phyloP scores from a whole-genome alignment of 192 early-diverging fungal genomes.

The Podila epicladia region DNA sequence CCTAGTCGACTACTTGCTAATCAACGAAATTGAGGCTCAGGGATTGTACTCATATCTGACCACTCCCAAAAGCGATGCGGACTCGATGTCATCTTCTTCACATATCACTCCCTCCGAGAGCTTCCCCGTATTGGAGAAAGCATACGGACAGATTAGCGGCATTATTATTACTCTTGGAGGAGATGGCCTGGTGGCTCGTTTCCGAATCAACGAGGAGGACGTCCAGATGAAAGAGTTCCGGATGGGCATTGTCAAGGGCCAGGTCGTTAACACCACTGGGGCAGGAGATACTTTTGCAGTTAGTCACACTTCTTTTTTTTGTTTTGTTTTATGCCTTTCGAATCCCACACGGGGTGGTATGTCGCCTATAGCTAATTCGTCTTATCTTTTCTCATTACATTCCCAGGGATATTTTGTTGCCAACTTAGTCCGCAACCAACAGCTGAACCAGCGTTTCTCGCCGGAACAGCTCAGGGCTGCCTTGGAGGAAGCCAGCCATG shows the following conservation, averaged over 20 bases:
- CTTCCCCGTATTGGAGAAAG: constrained; percentile 51
- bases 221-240: constrained; percentile 48
- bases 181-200: constrained; percentile 67
- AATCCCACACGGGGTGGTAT: not conserved
- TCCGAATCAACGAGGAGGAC: constrained; percentile 48
- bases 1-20: constrained; percentile 76
- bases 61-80: not conserved
- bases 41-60: constrained; percentile 53
- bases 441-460: constrained; percentile 22
- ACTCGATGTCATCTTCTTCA: constrained; percentile 31
- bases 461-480: constrained; percentile 54
- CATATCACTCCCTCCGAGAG: constrained; percentile 31
- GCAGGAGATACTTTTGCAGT: constrained; percentile 74
- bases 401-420: constrained; percentile 75
- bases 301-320: constrained; percentile 7
- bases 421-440: constrained; percentile 56
- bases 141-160: constrained; percentile 59
- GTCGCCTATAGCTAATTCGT: not conserved
- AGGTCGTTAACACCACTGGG: constrained; percentile 66
- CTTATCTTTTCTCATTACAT: not conserved
- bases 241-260: constrained; percentile 53
- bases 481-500: constrained; percentile 66
- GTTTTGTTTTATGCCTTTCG: not conserved
- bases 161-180: constrained; percentile 76
- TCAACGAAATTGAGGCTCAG: constrained; percentile 84